These are phyloP conservation scores for Paramecium primaurelia DNA, from an alignment of 73 alveolate genomes.

Conservation along the genomic window DNA sequence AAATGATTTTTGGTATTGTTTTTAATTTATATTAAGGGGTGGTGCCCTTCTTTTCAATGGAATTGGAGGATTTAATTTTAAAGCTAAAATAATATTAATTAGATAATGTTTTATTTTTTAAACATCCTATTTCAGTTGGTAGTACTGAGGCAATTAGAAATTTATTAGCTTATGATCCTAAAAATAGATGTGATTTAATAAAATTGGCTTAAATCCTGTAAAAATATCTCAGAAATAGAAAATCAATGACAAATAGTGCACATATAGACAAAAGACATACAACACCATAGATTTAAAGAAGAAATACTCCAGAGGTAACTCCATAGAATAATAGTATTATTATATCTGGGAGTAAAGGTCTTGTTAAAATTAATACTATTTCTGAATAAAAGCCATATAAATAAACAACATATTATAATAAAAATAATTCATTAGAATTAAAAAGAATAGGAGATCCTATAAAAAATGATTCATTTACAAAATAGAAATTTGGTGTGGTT, in stretches of 20 bases:
- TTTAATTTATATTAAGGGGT: background rate
- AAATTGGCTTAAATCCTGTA: background rate
- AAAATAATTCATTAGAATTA: background rate
- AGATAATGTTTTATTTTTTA: background rate
- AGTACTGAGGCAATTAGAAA: conserved; percentile 9
- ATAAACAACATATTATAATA: background rate
- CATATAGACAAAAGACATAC: background rate
- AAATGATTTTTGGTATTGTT: background rate
- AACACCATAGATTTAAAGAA: background rate
- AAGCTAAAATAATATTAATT: background rate
- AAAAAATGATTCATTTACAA: background rate
- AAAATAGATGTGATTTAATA: background rate
- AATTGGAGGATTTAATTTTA: background rate
- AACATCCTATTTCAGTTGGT: background rate
- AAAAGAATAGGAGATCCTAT: background rate
- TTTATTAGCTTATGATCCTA: background rate
- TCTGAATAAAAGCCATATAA: background rate
- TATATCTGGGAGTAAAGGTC: background rate
- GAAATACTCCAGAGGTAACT: background rate
- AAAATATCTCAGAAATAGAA: background rate
- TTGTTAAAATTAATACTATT: background rate
- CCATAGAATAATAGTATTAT: background rate
- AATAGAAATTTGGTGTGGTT: background rate
- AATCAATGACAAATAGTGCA: background rate
- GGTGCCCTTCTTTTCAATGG: conserved; percentile 47